phyloP scores from a whole-genome alignment of 176 grass and related monocot species.

The Pharus latifolius region DNA sequence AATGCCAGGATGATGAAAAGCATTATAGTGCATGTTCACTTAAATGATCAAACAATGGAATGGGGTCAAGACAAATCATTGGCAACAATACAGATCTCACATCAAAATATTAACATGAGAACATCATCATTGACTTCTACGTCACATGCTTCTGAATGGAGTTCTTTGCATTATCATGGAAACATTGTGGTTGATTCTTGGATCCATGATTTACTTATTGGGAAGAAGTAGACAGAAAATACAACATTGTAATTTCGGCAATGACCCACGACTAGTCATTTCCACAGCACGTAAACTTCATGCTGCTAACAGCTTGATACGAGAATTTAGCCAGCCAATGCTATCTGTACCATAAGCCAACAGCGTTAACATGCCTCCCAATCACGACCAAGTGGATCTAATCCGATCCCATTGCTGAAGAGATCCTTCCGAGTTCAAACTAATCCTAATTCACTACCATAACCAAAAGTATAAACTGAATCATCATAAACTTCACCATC shows the following conservation, averaged over 20 bases:
- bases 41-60: neutral
- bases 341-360: neutral
- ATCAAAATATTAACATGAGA: neutral
- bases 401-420: neutral
- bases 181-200: neutral
- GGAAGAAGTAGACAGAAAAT: neutral
- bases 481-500: too few species aligned
- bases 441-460: too few species aligned
- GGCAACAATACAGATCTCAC: neutral
- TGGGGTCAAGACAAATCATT: neutral
- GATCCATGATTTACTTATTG: neutral
- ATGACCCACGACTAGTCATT: neutral
- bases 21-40: neutral
- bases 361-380: neutral
- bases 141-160: neutral
- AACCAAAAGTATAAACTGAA: slow-evolving; percentile 14
- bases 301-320: neutral
- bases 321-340: neutral
- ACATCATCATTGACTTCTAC: neutral
- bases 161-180: neutral
- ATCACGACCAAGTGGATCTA: neutral
- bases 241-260: neutral
- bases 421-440: neutral
- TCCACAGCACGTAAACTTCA: neutral
- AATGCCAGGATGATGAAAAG: neutral